Percentiles rank a stretch among this genome's conserved stretches.
phyloP scores from a whole-genome alignment of 768 basidiomycete genomes.

The Tulasnella sp. region DNA sequence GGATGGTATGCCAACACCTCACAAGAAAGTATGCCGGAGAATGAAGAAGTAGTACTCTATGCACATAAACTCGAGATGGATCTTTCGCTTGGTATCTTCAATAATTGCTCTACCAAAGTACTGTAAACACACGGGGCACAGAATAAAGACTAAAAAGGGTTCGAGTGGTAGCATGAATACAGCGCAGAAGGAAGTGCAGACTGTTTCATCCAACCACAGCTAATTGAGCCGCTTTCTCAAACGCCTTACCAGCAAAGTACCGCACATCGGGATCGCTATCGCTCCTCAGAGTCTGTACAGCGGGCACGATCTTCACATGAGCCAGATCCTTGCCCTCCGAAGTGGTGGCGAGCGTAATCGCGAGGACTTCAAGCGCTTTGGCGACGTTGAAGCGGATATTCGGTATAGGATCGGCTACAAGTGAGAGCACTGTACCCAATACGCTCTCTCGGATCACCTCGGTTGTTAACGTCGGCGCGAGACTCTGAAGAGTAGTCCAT shows the following conservation, averaged over 20 bases:
- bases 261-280: slow-evolving; percentile 94
- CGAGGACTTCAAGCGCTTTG: slow-evolving; percentile 85
- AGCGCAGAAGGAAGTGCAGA: too few species aligned
- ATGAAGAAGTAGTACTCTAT: too few species aligned
- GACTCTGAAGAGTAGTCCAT: slow-evolving; percentile 48
- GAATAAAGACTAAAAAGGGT: too few species aligned
- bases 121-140: too few species aligned
- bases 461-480: slow-evolving; percentile 76
- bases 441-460: slow-evolving; percentile 78
- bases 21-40: slow-evolving; percentile 4
- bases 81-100: too few species aligned
- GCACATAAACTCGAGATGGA: too few species aligned
- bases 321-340: slow-evolving; percentile 67
- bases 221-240: slow-evolving; percentile 37
- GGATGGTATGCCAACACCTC: slow-evolving; percentile 4
- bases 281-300: slow-evolving; percentile 71
- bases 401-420: slow-evolving; percentile 85
- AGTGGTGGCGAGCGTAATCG: slow-evolving; percentile 48
- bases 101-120: too few species aligned
- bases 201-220: background rate
- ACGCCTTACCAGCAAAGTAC: slow-evolving; percentile 78
- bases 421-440: slow-evolving; percentile 67
- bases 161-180: too few species aligned
- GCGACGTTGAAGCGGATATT: slow-evolving; percentile 99
- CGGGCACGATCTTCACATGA: slow-evolving; percentile 63